Evolutionary conservation across 345 rosid genomes (phyloP), one percentile per base, ranked within the genome.

Genomic region (Populus tremula): DNA sequence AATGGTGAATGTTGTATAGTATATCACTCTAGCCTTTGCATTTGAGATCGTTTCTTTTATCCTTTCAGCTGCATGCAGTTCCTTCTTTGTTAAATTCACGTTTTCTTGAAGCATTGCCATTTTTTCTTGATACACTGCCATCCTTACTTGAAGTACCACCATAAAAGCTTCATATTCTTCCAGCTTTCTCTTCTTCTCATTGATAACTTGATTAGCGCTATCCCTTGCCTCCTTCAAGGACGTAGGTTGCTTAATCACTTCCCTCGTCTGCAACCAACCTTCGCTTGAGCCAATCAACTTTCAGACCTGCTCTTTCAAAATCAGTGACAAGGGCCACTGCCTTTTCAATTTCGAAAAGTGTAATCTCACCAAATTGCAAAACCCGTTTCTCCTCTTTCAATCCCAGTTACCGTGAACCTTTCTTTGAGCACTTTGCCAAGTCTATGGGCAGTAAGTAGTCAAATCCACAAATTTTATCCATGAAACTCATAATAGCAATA

Each of bases 261-360:
- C 18, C 18, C 61, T 68, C 23, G 79, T 69, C 23, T 77, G 59
- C 45, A 53, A 31, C 49, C 43, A 76, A 41, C 64, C 50, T 76
- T 53, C n/a, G 31, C 45, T 62, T 47, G 0, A 76, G 66, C 79
- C 74, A 77, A 31, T 56, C 61, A 25, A 77, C 74, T 38, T 77
- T 18, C 75, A 77, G 11, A 54, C 69, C 62, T 14, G 31, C 38
- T 59, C 14, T 35, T 33, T 59, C 25, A 25, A 69, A 77, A 69
- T 77, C 74, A 43, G 8, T 16, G 20, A 77, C 69, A 59, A 35
- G 18, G 41, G 47, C 33, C 20, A 69, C 59, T 23, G 69, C 59
- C 0, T 21, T 70, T 61, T 56, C 29, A 27, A 77, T 56, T 25
- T 59, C 69, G 10, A 17, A 6, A 13, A 8, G 31, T 2, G 29